phyloP scores from a whole-genome alignment of 106 monocot genomes.

The Phalaenopsis aphrodite region DNA sequence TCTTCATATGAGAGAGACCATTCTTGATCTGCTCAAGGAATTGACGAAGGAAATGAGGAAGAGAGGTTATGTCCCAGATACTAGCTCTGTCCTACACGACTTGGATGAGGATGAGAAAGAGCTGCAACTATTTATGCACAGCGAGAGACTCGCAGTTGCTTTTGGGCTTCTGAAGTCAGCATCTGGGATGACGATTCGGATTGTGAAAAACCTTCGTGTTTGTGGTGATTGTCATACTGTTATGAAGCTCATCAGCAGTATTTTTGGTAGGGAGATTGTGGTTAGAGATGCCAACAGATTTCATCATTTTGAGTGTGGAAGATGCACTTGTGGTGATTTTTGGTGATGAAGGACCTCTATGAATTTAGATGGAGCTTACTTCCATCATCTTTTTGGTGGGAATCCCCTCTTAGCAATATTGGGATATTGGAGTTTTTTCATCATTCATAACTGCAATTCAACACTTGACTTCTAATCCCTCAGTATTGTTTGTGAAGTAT shows the following conservation, averaged over 20 bases:
- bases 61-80: conserved; percentile 72
- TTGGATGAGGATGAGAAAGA: conserved; percentile 76
- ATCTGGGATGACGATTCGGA: conserved; percentile 43
- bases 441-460: background rate
- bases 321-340: conserved; percentile 10
- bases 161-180: conserved; percentile 51
- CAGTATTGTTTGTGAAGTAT: background rate
- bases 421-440: background rate
- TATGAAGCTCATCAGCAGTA: conserved; percentile 54
- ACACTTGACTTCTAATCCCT: background rate
- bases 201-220: conserved; percentile 81
- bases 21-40: conserved; percentile 36
- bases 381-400: background rate
- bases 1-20: conserved; percentile 30
- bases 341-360: background rate
- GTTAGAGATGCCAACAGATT: conserved; percentile 13
- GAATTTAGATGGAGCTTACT: background rate
- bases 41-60: conserved; percentile 49
- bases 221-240: conserved; percentile 70
- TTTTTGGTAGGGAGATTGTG: conserved; percentile 36
- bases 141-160: conserved; percentile 72
- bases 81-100: conserved; percentile 60
- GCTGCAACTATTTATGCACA: conserved; percentile 51
- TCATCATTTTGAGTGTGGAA: conserved; percentile 6
- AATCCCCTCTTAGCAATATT: background rate